phyloP scores from a whole-genome alignment of 768 basidiomycete genomes.

The Stropharia rugosoannulata region DNA sequence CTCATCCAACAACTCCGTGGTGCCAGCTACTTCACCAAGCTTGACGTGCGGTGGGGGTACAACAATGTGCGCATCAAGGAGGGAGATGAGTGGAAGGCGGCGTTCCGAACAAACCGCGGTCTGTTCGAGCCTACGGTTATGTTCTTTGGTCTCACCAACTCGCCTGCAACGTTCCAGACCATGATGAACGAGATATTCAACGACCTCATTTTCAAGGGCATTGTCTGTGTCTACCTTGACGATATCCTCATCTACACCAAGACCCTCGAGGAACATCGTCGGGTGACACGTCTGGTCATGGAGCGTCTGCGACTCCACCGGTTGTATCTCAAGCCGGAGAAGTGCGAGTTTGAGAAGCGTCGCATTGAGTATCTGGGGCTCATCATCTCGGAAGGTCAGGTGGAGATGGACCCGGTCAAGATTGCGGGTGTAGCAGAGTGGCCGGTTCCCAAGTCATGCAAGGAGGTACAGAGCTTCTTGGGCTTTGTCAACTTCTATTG shows the following conservation, averaged over 20 bases:
- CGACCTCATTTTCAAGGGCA: constrained; percentile 31
- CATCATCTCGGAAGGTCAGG: constrained; percentile 7
- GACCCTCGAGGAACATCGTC: constrained; percentile 16
- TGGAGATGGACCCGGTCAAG: constrained; percentile 7
- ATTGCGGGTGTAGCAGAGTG: no score
- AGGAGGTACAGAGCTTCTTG: no score
- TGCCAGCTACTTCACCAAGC: constrained; percentile 26
- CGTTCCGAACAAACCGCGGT: constrained; percentile 30
- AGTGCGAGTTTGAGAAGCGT: constrained; percentile 30
- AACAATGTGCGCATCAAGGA: constrained; percentile 33
- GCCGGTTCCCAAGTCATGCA: no score
- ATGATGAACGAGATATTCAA: constrained; percentile 17
- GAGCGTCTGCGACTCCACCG: constrained; percentile 22
- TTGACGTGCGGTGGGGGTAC: constrained; percentile 40
- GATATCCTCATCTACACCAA: constrained; percentile 25
- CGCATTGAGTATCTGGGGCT: constrained; percentile 34
- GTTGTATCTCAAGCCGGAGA: constrained; percentile 35
- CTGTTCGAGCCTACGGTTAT: constrained; percentile 29
- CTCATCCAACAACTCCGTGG: constrained; percentile 20
- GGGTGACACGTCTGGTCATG: constrained; percentile 10
- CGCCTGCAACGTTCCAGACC: constrained; percentile 20
- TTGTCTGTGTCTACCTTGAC: constrained; percentile 38
- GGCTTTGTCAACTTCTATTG: constrained; percentile 33
- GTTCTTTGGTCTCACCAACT: constrained; percentile 36
- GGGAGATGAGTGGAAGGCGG: constrained; percentile 28